These are phyloP conservation scores for Aspergillus ruber DNA, from an alignment of 2,329 filamentous ascomycete genomes.

Conservation along the genomic window DNA sequence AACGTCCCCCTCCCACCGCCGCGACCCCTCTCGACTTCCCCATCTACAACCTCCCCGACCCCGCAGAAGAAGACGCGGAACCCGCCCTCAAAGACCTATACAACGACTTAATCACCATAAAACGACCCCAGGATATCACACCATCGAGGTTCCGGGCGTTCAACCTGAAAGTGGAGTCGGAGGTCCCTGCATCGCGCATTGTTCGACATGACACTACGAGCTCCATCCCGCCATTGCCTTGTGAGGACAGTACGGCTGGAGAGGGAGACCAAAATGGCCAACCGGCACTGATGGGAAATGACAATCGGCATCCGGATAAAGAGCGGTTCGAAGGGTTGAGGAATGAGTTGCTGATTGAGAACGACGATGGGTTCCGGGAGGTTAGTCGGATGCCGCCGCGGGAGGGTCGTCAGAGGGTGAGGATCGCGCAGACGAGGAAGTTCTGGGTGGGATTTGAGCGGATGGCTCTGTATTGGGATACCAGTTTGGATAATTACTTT, in stretches of 20 bases:
- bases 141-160: constrained; percentile 33
- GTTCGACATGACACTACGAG: constrained; percentile 28
- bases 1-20: constrained; percentile 43
- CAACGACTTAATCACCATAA: constrained; percentile 38
- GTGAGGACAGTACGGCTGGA: constrained; percentile 17
- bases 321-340: constrained; percentile 45
- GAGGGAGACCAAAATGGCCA: constrained; percentile 17
- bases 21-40: constrained; percentile 50
- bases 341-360: constrained; percentile 49
- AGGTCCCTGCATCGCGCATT: constrained; percentile 31
- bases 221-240: constrained; percentile 34
- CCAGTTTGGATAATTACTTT: constrained; percentile 52
- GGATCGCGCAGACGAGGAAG: constrained; percentile 51
- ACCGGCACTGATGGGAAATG: constrained; percentile 40
- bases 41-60: constrained; percentile 34
- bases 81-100: constrained; percentile 35
- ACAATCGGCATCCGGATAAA: constrained; percentile 41
- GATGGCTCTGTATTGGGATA: constrained; percentile 59
- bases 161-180: constrained; percentile 34
- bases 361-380: constrained; percentile 53
- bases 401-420: constrained; percentile 41
- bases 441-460: constrained; percentile 56
- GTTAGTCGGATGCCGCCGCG: constrained; percentile 44
- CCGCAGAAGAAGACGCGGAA: constrained; percentile 26
- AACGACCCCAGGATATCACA: constrained; percentile 36